Conservation (phyloP, 257 asterid species). For the Capsicum chinense region DNA sequence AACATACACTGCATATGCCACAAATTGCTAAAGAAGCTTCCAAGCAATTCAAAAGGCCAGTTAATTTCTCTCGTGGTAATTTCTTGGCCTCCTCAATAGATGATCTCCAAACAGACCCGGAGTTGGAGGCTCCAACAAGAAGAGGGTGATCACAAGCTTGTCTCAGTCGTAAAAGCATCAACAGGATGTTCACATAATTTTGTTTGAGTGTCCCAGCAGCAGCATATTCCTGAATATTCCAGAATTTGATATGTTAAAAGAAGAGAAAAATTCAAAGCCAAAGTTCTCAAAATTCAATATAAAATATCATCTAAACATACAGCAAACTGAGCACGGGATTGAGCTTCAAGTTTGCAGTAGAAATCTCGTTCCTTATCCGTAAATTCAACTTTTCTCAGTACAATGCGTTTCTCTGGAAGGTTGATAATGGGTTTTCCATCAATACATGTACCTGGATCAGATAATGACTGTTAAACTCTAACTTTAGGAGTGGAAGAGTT, state of each 20-base stretch:
- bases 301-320: constrained; percentile 54
- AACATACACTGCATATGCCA: constrained; percentile 87
- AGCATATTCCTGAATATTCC: constrained; percentile 73
- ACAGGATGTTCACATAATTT: constrained; percentile 85
- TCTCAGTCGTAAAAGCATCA: constrained; percentile 96
- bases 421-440: constrained; percentile 92
- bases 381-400: constrained; percentile 79
- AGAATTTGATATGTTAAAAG: constrained; percentile 33
- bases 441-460: constrained; percentile 64
- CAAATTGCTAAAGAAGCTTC: constrained; percentile 88
- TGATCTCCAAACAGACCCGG: constrained; percentile 59
- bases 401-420: constrained; percentile 83
- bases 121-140: constrained; percentile 73
- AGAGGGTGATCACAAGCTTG: constrained; percentile 99
- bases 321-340: constrained; percentile 94
- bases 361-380: constrained; percentile 81
- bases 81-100: constrained; percentile 82
- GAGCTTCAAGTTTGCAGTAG: constrained; percentile 86
- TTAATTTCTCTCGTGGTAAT: constrained; percentile 71
- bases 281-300: constrained; percentile 31
- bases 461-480: constrained; percentile 22
- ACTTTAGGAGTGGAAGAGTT: background rate
- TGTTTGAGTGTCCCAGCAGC: constrained; percentile 97
- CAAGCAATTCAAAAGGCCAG: constrained; percentile 73
- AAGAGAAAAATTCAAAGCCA: constrained; percentile 18